Evolutionary conservation across 164 flowering plant species (phyloP).

Genomic region (Aristolochia contorta): DNA sequence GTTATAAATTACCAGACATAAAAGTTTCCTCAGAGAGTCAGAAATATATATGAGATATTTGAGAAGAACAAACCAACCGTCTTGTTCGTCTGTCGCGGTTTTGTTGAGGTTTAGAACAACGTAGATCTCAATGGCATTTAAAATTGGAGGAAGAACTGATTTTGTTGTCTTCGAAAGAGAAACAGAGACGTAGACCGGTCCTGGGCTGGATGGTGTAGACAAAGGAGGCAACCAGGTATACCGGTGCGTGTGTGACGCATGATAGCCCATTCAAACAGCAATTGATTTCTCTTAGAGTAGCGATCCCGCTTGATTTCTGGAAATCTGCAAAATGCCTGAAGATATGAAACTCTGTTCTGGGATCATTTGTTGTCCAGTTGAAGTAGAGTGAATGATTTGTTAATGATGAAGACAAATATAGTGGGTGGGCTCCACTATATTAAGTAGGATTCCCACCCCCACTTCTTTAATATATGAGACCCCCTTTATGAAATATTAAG

Average conservation of each 20-base stretch:
- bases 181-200: neutral
- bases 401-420: no score
- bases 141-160: slow-evolving; percentile 1
- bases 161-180: neutral
- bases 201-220: neutral
- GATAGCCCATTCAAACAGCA: neutral
- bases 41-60: neutral
- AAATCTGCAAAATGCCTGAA: slow-evolving; percentile 1
- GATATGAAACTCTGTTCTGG: neutral
- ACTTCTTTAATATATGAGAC: no score
- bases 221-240: neutral
- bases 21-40: neutral
- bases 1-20: neutral
- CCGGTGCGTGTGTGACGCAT: neutral
- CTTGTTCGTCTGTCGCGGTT: neutral
- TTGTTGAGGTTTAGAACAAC: neutral
- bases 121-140: slow-evolving; percentile 1
- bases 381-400: no score
- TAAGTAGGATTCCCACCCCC: no score
- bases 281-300: neutral
- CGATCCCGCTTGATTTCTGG: neutral
- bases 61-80: neutral
- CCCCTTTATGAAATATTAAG: no score
- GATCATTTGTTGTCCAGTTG: neutral
- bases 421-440: no score